Evolutionary conservation across 768 basidiomycete genomes (phyloP).

Genomic region (Rhizopogon sp.): DNA sequence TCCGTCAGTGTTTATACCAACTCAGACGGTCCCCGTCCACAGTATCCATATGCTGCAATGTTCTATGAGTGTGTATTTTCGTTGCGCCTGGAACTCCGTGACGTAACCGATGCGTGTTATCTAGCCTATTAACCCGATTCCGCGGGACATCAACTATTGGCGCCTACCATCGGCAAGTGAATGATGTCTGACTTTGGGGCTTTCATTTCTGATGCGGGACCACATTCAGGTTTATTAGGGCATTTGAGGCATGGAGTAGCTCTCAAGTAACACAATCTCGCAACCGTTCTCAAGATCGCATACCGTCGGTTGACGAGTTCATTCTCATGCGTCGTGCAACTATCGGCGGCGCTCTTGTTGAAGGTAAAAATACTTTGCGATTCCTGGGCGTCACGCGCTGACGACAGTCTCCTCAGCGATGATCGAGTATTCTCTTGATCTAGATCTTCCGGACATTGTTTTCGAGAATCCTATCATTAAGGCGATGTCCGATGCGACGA

Average conservation of each 20-base stretch:
- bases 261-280: conserved; percentile 32
- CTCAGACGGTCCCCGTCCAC: conserved; percentile 23
- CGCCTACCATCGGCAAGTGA: conserved; percentile 27
- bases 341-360: conserved; percentile 33
- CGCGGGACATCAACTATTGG: conserved; percentile 32
- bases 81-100: conserved; percentile 1
- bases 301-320: conserved; percentile 34
- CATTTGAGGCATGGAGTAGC: conserved; percentile 30
- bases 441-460: conserved; percentile 31
- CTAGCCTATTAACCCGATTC: conserved; percentile 28
- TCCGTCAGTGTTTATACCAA: conserved; percentile 25
- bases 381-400: not conserved
- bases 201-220: not conserved
- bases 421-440: conserved; percentile 32
- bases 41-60: conserved; percentile 34
- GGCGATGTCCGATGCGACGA: conserved; percentile 36
- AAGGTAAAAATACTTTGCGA: conserved; percentile 21
- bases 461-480: conserved; percentile 29
- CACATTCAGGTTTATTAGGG: conserved; percentile 25
- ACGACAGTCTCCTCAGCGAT: conserved; percentile 21
- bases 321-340: conserved; percentile 32
- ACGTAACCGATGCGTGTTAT: conserved; percentile 5
- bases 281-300: conserved; percentile 30
- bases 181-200: not conserved
- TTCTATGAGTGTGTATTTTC: conserved; percentile 28